Conservation (phyloP, 1,284 basidiomycete species). For the Malassezia arunalokei region DNA sequence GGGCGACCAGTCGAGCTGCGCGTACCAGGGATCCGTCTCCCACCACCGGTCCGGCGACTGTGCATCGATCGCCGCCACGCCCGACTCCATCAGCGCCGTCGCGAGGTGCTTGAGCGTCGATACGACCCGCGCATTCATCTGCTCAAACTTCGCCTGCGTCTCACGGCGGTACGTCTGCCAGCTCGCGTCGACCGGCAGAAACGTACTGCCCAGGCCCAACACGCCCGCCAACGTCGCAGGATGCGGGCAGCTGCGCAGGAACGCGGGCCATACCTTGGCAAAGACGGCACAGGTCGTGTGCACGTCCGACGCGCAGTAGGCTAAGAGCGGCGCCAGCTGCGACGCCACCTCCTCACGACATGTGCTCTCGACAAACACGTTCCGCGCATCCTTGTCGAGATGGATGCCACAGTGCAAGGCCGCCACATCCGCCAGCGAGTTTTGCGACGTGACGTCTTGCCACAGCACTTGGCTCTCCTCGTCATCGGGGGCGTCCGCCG, state of each 20-base stretch:
- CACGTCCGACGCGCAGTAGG: conserved; percentile 80
- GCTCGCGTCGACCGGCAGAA: conserved; percentile 74
- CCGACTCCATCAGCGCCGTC: conserved; percentile 48
- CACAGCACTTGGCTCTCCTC: conserved; percentile 49
- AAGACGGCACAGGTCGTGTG: conserved; percentile 73
- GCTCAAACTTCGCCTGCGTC: conserved; percentile 66
- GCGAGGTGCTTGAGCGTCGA: conserved; percentile 60
- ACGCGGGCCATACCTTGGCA: conserved; percentile 66
- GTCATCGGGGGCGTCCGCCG: conserved; percentile 3
- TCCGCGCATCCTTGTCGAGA: conserved; percentile 67
- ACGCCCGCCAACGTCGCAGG: conserved; percentile 88
- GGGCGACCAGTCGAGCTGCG: conserved; percentile 88
- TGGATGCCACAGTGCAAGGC: conserved; percentile 72
- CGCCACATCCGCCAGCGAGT: conserved; percentile 84
- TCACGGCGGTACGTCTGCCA: conserved; percentile 72
- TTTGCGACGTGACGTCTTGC: conserved; percentile 85
- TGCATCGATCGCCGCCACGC: conserved; percentile 17
- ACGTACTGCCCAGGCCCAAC: conserved; percentile 78
- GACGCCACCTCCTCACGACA: conserved; percentile 58
- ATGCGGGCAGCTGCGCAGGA: conserved; percentile 72
- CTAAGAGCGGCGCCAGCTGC: conserved; percentile 64
- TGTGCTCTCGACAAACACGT: conserved; percentile 57
- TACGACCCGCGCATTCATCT: conserved; percentile 64
- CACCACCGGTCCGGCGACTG: conserved; percentile 48
- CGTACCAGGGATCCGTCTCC: conserved; percentile 71